phyloP scores from a whole-genome alignment of 2,329 filamentous ascomycete species.

The Anthostomella pinea region DNA sequence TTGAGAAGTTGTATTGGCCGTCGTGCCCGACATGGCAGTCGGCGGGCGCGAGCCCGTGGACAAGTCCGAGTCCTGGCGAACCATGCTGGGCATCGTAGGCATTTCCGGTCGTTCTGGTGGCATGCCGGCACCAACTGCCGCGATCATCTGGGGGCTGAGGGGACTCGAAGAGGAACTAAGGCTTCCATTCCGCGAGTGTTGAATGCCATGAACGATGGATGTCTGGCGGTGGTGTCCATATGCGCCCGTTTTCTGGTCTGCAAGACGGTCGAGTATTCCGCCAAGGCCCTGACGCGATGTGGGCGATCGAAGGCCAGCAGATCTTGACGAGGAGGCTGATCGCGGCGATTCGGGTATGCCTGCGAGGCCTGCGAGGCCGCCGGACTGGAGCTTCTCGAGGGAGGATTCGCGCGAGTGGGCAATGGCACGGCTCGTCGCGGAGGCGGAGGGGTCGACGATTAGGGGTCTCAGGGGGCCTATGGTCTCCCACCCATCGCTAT shows the following conservation, averaged over 20 bases:
- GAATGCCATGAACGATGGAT: conserved; percentile 93
- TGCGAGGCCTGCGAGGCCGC: conserved; percentile 29
- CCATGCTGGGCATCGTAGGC: conserved; percentile 45
- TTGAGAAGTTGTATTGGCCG: conserved; percentile 29
- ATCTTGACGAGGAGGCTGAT: conserved; percentile 27
- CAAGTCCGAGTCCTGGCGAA: conserved; percentile 45
- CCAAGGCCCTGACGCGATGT: conserved; percentile 41
- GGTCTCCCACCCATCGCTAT: conserved; percentile 46
- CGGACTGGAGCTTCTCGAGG: conserved; percentile 48
- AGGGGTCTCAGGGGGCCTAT: conserved; percentile 51
- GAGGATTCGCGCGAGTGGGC: conserved; percentile 59
- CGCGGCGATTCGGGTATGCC: conserved; percentile 33
- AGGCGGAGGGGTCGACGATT: conserved; percentile 37
- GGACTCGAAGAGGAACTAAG: conserved; percentile 79
- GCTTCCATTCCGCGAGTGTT: conserved; percentile 89
- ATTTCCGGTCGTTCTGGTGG: conserved; percentile 52
- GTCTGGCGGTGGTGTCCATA: conserved; percentile 95
- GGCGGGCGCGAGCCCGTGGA: conserved; percentile 40
- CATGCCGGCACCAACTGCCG: conserved; percentile 59
- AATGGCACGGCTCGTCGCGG: conserved; percentile 34
- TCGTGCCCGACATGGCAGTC: conserved; percentile 47
- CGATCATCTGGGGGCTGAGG: conserved; percentile 82
- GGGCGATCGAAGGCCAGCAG: conserved; percentile 40
- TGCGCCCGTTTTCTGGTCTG: conserved; percentile 52
- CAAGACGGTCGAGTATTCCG: conserved; percentile 48